Conservation (phyloP, 345 rosid genomes). For the Melastoma malabathricum region DNA sequence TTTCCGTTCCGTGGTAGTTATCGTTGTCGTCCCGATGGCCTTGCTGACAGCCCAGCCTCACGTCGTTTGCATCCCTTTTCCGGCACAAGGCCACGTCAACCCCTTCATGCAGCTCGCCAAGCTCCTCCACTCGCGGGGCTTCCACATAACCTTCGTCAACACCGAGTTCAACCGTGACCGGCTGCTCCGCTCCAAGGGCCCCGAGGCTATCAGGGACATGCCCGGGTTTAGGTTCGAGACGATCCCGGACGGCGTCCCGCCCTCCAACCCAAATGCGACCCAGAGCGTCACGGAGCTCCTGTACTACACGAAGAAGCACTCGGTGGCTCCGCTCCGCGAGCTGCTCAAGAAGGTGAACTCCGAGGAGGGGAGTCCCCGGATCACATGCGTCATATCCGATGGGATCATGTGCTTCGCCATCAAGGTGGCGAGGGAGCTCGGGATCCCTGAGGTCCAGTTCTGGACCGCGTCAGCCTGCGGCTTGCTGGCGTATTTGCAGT, state of each 20-base stretch:
- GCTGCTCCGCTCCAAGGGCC: slow-evolving; percentile 15
- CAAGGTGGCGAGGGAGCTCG: slow-evolving; percentile 10
- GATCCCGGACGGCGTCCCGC: slow-evolving; percentile 19
- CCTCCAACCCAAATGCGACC: slow-evolving; percentile 13
- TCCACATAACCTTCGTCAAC: no score
- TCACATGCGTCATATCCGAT: slow-evolving; percentile 18
- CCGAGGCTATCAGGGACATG: slow-evolving; percentile 11
- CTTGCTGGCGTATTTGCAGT: slow-evolving; percentile 13
- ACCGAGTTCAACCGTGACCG: slow-evolving; percentile 19
- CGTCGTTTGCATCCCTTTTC: slow-evolving; percentile 17
- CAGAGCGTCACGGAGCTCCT: slow-evolving; percentile 9
- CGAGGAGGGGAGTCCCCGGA: slow-evolving; percentile 6
- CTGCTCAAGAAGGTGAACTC: slow-evolving; percentile 13
- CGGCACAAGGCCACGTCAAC: slow-evolving; percentile 23
- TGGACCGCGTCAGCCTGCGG: slow-evolving; percentile 18
- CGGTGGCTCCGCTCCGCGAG: slow-evolving; percentile 18
- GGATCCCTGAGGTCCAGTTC: slow-evolving; percentile 14
- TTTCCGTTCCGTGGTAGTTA: no score
- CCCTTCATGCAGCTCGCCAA: slow-evolving; percentile 22
- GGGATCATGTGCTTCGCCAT: slow-evolving; percentile 20
- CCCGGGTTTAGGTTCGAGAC: slow-evolving; percentile 18
- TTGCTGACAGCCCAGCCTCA: no score
- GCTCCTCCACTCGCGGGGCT: slow-evolving; percentile 19
- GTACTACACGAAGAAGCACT: slow-evolving; percentile 12
- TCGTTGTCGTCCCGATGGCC: no score